Evolutionary conservation across 768 basidiomycete genomes (phyloP), one percentile per base, ranked within the genome.

Genomic region (Russula vinacea): DNA sequence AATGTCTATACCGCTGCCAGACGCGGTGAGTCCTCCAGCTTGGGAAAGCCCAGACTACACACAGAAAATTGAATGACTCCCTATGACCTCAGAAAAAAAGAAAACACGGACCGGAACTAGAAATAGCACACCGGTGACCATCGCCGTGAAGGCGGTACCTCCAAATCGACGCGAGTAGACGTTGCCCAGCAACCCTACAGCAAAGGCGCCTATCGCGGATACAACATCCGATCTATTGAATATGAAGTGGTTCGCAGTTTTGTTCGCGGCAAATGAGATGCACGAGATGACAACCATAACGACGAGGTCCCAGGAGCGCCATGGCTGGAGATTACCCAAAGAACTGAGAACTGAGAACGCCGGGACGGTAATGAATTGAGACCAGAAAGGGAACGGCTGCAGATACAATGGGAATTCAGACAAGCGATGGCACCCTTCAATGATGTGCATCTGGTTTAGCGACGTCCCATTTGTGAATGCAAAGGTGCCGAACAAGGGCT

Each of bases 101-200:
- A 50, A 33, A 68, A 55, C 10, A 80, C 87, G 71, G 72, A 90
- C 90, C 17, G 92, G 92, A 47, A 93, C 90, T 61, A 92, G 77
- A 73, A 94, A 90, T 62, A 92, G 74, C 17, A 94, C 89, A 50
- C 90, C 92, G n/a, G 90, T 89, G 33, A 92, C 89, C 92, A 94
- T 94, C 1, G 86, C 86, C 7, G 90, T 91, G 75, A 93, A 93
- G 24, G 91, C 91, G 1, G 90, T 92, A 7, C 90, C 90, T 4
- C 87, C 82, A 81, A 89, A 88, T 70, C 83, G 83, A 51, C 90
- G 80, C 39, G 90, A 90, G 74, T 91, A 92, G 1, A 86, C 74
- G 69, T 91, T 92, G 3, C 89, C 90, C 19, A 91, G 75, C 29
- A 91, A 65, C 24, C 90, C 89, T 33, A 90, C 85, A 0, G 83